Conservation (phyloP, 1,284 basidiomycete genomes). For the Takashimella koratensis region DNA sequence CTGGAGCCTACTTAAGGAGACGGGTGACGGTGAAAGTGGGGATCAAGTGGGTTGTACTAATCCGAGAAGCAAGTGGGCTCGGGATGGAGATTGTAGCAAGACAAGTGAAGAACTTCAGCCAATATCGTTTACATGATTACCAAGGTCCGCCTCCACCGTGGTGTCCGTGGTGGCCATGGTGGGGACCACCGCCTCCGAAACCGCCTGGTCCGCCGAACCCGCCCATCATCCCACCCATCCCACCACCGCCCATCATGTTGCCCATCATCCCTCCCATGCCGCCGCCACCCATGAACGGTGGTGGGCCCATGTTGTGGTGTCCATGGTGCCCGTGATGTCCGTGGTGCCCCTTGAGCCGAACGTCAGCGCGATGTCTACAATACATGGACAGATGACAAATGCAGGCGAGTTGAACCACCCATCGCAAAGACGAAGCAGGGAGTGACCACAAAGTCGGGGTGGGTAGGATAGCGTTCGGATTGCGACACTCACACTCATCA, state of each 20-base stretch:
- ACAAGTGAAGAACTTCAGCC: too few relatives aligned
- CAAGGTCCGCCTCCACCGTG: neutral
- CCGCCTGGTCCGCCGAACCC: conserved; percentile 1
- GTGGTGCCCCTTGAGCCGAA: conserved; percentile 5
- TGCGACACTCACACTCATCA: neutral
- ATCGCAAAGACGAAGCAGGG: neutral
- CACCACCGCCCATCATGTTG: conserved; percentile 16
- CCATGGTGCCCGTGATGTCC: conserved; percentile 11
- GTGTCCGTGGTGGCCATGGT: neutral
- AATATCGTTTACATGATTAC: neutral
- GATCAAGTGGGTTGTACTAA: too few relatives aligned
- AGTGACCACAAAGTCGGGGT: neutral
- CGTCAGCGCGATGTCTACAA: conserved; percentile 1
- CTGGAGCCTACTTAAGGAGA: too few relatives aligned
- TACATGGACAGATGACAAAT: too few relatives aligned
- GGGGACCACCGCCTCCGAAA: neutral
- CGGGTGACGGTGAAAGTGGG: too few relatives aligned
- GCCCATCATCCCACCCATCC: conserved; percentile 8
- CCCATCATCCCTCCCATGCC: conserved; percentile 11
- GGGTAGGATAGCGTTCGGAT: neutral
- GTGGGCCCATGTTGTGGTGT: conserved; percentile 31
- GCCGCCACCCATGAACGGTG: conserved; percentile 31
- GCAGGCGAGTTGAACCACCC: too few relatives aligned
- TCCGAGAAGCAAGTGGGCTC: too few relatives aligned
- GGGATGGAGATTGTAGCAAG: too few relatives aligned